These are phyloP conservation scores for Scedosporium aurantiacum DNA, from an alignment of 2,329 filamentous ascomycete species.

Conservation along the genomic window DNA sequence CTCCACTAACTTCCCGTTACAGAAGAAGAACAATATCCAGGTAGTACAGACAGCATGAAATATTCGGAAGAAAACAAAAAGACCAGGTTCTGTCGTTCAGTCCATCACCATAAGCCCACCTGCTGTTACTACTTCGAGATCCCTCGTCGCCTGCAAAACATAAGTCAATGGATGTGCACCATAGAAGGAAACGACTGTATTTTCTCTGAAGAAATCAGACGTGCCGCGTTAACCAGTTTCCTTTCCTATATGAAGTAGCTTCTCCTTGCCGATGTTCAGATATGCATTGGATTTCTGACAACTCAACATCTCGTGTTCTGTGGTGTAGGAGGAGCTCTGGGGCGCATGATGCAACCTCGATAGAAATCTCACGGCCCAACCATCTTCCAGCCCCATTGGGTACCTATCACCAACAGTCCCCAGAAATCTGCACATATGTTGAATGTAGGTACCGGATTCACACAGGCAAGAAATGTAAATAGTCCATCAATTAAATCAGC, in stretches of 20 bases:
- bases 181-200: too few species aligned
- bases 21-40: conserved; percentile 87
- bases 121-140: too few species aligned
- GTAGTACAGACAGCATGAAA: conserved; percentile 60
- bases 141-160: too few species aligned
- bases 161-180: too few species aligned
- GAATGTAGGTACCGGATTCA: neutral
- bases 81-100: neutral
- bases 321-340: neutral
- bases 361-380: neutral
- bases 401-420: neutral
- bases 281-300: conserved; percentile 13
- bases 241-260: too few species aligned
- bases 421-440: neutral
- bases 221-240: too few species aligned
- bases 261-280: neutral
- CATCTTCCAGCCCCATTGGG: neutral
- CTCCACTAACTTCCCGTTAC: conserved; percentile 15
- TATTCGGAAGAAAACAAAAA: conserved; percentile 13
- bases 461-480: neutral
- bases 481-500: neutral
- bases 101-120: too few species aligned
- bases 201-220: too few species aligned
- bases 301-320: conserved; percentile 1
- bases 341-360: neutral